phyloP scores from a whole-genome alignment of 2,329 filamentous ascomycete species.

The Fusarium falciforme region DNA sequence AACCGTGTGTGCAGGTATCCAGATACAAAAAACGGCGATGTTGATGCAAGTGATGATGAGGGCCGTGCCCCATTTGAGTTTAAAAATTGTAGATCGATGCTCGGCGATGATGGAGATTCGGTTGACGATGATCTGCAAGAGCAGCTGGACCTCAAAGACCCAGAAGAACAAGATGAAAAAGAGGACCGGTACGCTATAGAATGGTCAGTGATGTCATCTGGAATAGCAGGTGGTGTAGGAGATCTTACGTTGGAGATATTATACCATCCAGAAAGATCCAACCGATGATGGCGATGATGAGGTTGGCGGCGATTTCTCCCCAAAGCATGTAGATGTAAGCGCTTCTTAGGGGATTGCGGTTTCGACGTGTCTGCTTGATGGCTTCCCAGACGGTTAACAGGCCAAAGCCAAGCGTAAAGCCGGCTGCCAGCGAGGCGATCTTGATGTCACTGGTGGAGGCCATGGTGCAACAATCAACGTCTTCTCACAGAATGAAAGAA shows the following conservation, averaged over 20 bases:
- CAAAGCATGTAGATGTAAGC: constrained; percentile 60
- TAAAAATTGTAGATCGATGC: constrained; percentile 49
- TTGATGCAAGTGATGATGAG: constrained; percentile 61
- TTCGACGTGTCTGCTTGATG: constrained; percentile 54
- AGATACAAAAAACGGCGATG: constrained; percentile 64
- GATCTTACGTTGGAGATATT: constrained; percentile 45
- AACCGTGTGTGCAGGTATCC: constrained; percentile 59
- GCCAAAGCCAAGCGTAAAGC: constrained; percentile 55
- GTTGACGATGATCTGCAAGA: constrained; percentile 68
- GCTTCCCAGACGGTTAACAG: constrained; percentile 55
- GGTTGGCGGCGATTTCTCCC: constrained; percentile 55
- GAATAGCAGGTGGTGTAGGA: not conserved
- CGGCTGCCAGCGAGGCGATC: constrained; percentile 46
- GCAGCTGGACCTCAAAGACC: constrained; percentile 60
- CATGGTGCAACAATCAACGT: constrained; percentile 6
- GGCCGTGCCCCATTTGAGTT: constrained; percentile 60
- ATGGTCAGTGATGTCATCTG: not conserved
- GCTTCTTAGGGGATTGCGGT: constrained; percentile 49
- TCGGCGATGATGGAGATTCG: constrained; percentile 62
- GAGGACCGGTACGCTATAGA: constrained; percentile 44
- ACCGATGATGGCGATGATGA: constrained; percentile 52
- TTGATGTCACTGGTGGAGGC: constrained; percentile 41
- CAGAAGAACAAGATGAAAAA: constrained; percentile 55
- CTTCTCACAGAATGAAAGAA: not conserved
- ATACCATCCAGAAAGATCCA: constrained; percentile 54